Base-by-base conservation (phyloP, 1,284 basidiomycete genomes). In the Cutaneotrichosporon dermatis region DNA sequence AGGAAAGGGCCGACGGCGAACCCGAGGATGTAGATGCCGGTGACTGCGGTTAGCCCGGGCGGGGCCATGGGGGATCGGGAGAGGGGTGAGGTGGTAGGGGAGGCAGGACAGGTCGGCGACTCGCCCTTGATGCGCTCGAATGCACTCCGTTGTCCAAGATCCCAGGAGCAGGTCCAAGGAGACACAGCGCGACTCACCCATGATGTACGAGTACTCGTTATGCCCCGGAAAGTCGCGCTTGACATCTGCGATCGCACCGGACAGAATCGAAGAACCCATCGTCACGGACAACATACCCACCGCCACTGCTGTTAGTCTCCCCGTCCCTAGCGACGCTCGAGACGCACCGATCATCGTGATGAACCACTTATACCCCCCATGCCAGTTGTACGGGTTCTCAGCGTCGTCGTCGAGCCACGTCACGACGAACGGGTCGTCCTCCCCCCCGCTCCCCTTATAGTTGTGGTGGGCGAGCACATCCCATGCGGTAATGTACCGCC, bases 391-490 rank as follows among this genome's bases (percentile, higher is more conserved):
- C 8, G 73, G 72, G 57, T 74, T 63, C 58, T 75, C 71, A 1
- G 51, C 57, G 52, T 75, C 73, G 6, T 58, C 54, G 0, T 52
- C 41, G 8, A 70, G 54, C 66, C 66, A 75, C 41, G 66, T 62
- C n/a, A 80, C 72, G 15, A 79, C 64, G 60, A 67, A 79, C 0
- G 79, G 79, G 5, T 75, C 69, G 2, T 70, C 67, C 6, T 72
- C 63, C 3, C 76, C 79, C 7, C 79, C 79, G 8, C 64, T 61
- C 2, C 62, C 62, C 40, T 55, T 58, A 56, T 60, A 63, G 13
- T 49, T 4, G 43, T 57, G 44, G 3, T 8, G 15, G 1, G 43
- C 15, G 34, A 63, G 49, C 4, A 12, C 41, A 7, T 37, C 13
- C 62, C 62, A 63, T 10, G 58, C 56, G 11, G 62, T 60, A 4